Evolutionary conservation across 2,329 filamentous ascomycete species (phyloP), one percentile per base, ranked within the genome.

Genomic region (Colletotrichum liriopes): DNA sequence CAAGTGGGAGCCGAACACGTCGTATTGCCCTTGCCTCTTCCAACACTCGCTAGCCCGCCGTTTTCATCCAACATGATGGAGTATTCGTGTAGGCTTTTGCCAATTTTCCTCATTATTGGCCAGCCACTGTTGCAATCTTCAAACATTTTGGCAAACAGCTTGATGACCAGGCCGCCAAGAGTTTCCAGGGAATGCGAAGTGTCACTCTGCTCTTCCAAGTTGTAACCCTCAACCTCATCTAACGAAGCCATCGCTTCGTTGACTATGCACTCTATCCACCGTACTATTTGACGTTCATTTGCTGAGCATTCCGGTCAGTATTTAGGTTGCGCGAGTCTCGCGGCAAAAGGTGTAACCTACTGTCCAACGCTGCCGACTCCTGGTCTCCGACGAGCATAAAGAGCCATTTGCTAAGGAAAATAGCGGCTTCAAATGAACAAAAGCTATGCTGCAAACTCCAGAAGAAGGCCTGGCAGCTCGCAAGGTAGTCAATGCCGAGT

Each of bases 31-130:
- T 49, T 26, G 18, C 9, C 32, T 55, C 14, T 49, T 2, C 26
- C n/a, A 23, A 26, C 18, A 23, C 41, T 59, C n/a, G 16, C 43
- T 11, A 45, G 74, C 75, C 32, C 76, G 43, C 75, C 75, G 75
- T 1, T 7, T 14, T 32, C 14, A 23, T 35, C 47, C 20, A 64
- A 5, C 16, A 68, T 49, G 14, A 23, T 29, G 5, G 51, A 49
- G 43, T 68, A 54, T 7, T 62, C 51, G n/a, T 59, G 51, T 5
- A 59, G 58, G 29, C 65, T 64, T 43, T 47, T 16, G 43, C 49
- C 51, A 23, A 63, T 51, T 16, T 51, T 43, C 18, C 35, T 51
- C 64, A 61, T 67, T 1, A 67, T 56, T 11, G 68, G 56, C 68
- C 51, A 67, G 12, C 43, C 49, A 14, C 49, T 39, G 29, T 63